These are phyloP conservation scores for Zancudomyces culisetae DNA, from an alignment of 371 early-diverging fungal genomes.

Conservation along the genomic window DNA sequence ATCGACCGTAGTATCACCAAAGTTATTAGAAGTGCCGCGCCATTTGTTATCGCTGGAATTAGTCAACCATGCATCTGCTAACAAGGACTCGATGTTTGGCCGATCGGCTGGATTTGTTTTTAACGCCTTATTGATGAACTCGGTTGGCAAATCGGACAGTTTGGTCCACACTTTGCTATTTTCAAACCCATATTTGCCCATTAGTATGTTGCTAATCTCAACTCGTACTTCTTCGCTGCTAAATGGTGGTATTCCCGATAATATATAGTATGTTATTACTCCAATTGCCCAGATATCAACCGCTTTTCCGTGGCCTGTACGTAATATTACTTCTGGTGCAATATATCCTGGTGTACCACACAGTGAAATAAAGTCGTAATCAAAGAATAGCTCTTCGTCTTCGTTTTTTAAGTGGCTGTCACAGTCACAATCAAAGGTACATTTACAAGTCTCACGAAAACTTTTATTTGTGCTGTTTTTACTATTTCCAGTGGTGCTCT, in stretches of 20 bases:
- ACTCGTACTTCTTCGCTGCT: slow-evolving; percentile 29
- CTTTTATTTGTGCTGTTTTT: too few species aligned
- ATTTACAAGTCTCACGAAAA: too few species aligned
- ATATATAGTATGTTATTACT: slow-evolving; percentile 67
- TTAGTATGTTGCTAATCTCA: slow-evolving; percentile 3
- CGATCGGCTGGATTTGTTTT: too few species aligned
- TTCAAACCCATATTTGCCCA: neutral
- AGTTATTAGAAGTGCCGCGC: too few species aligned
- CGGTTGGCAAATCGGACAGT: neutral
- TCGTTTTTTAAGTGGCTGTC: too few species aligned
- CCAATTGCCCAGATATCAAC: slow-evolving; percentile 96
- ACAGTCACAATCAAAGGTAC: too few species aligned
- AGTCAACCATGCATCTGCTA: too few species aligned
- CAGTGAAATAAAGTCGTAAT: slow-evolving; percentile 66
- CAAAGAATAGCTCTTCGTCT: too few species aligned
- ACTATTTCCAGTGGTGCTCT: slow-evolving; percentile 13
- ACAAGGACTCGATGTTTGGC: too few species aligned
- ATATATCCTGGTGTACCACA: slow-evolving; percentile 86
- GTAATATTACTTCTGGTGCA: slow-evolving; percentile 76
- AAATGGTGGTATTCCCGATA: slow-evolving; percentile 73
- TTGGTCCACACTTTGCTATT: neutral
- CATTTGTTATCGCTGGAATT: too few species aligned
- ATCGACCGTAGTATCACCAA: too few species aligned
- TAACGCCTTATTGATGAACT: too few species aligned
- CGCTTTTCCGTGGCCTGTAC: slow-evolving; percentile 52